Conservation (phyloP, 1,284 basidiomycete genomes). For the Phenoliferia sp. region DNA sequence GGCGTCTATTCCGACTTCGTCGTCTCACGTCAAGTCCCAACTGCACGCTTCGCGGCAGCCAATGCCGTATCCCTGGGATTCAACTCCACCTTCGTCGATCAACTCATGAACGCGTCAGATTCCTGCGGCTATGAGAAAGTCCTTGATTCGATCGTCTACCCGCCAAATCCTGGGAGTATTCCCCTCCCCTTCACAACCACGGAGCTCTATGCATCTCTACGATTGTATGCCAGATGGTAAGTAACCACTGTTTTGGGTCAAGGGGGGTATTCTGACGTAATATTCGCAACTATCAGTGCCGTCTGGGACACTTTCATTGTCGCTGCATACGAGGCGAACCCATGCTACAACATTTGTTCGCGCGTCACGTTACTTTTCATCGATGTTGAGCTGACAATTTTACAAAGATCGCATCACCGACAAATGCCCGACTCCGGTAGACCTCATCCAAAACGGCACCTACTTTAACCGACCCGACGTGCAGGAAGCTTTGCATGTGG, state of each 20-base stretch:
- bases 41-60: background rate
- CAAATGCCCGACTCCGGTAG: background rate
- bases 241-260: too few relatives aligned
- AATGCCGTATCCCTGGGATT: background rate
- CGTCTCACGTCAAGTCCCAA: background rate
- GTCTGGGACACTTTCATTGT: too few relatives aligned
- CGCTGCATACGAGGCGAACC: background rate
- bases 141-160: background rate
- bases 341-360: background rate
- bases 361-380: background rate
- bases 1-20: background rate
- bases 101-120: background rate
- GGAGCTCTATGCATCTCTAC: too few relatives aligned
- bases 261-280: too few relatives aligned
- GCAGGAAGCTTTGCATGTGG: background rate
- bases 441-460: background rate
- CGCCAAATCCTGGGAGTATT: too few relatives aligned
- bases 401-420: background rate
- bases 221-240: too few relatives aligned
- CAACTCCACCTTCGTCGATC: background rate
- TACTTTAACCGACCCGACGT: background rate
- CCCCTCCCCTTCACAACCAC: too few relatives aligned
- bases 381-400: background rate
- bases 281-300: too few relatives aligned
- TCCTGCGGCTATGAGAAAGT: background rate